These are phyloP conservation scores for Tieghemiomyces parasiticus DNA, from an alignment of 192 early-diverging fungal species.

Conservation along the genomic window DNA sequence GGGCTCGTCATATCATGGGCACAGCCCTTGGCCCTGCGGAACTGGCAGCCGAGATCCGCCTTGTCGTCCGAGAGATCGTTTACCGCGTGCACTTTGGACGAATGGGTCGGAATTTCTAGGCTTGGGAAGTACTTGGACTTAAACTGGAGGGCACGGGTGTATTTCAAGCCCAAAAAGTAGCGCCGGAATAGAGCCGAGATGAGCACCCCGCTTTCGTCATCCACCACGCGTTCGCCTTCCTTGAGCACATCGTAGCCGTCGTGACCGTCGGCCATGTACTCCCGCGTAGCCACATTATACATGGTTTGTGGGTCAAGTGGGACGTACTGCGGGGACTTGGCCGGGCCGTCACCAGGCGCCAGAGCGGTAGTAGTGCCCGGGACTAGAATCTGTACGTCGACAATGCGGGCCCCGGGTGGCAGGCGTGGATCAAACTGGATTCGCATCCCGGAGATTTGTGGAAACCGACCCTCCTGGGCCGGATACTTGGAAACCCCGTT, in stretches of 20 bases:
- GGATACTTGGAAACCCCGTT: slow-evolving; percentile 49
- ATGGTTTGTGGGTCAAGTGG: slow-evolving; percentile 28
- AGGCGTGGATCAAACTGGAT: slow-evolving; percentile 36
- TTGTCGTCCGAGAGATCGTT: not conserved
- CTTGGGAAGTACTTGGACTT: slow-evolving; percentile 16
- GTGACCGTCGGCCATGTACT: slow-evolving; percentile 44
- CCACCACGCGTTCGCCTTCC: slow-evolving; percentile 30
- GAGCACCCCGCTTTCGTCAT: slow-evolving; percentile 44
- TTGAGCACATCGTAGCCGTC: slow-evolving; percentile 38
- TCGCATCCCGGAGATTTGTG: slow-evolving; percentile 43
- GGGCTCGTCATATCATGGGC: slow-evolving; percentile 22
- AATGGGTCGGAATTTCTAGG: slow-evolving; percentile 16
- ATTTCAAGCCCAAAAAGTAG: slow-evolving; percentile 43
- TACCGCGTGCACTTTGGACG: not conserved
- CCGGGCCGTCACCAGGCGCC: no score
- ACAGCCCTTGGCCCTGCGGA: slow-evolving; percentile 19
- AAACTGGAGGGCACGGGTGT: slow-evolving; percentile 35
- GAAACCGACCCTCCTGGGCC: slow-evolving; percentile 52
- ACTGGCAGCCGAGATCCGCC: not conserved
- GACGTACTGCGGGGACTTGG: slow-evolving; percentile 14
- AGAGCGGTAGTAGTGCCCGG: slow-evolving; percentile 16
- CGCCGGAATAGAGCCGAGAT: slow-evolving; percentile 34
- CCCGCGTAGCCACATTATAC: slow-evolving; percentile 39
- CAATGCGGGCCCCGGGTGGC: slow-evolving; percentile 32
- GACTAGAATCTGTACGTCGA: slow-evolving; percentile 24